Evolutionary conservation across 495 filamentous ascomycete genomes (phyloP).

Genomic region (Neurospora africana): DNA sequence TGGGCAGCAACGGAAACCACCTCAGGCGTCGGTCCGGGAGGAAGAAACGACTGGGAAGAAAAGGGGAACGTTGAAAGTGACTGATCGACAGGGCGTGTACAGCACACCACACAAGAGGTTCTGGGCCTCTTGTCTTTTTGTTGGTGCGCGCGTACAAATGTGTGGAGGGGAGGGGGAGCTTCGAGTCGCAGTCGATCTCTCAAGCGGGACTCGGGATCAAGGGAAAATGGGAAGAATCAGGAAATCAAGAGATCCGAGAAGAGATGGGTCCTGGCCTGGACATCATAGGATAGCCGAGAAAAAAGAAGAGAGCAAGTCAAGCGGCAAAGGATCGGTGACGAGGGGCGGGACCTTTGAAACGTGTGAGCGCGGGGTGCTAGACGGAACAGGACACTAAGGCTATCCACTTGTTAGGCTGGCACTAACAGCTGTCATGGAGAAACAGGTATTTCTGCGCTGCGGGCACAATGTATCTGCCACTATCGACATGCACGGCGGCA

Average conservation of each 20-base stretch:
- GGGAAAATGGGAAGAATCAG: not conserved
- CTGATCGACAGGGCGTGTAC: not conserved
- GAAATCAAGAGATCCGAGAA: not conserved
- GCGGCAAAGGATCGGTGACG: not conserved
- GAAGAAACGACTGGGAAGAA: not conserved
- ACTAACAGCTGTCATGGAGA: not conserved
- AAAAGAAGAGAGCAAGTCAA: not conserved
- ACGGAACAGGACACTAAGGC: not conserved
- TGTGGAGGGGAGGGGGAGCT: not conserved
- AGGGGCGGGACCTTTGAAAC: not conserved
- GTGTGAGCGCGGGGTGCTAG: not conserved
- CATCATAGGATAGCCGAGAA: not conserved
- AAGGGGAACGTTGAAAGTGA: not conserved
- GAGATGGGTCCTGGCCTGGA: not conserved
- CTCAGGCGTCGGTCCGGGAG: not conserved
- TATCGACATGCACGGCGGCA: not conserved
- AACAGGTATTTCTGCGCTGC: not conserved
- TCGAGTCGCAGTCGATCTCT: not conserved
- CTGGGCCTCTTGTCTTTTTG: not conserved
- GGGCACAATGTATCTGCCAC: not conserved
- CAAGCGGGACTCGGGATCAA: not conserved
- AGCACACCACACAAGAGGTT: not conserved
- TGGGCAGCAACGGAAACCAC: slow-evolving; percentile 1
- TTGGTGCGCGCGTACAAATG: not conserved
- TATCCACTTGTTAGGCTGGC: not conserved